Percentiles rank a stretch among this genome's conserved stretches.
These are phyloP conservation scores for Pleomassaria siparia DNA, from an alignment of 2,329 filamentous ascomycete genomes.

Conservation along the genomic window DNA sequence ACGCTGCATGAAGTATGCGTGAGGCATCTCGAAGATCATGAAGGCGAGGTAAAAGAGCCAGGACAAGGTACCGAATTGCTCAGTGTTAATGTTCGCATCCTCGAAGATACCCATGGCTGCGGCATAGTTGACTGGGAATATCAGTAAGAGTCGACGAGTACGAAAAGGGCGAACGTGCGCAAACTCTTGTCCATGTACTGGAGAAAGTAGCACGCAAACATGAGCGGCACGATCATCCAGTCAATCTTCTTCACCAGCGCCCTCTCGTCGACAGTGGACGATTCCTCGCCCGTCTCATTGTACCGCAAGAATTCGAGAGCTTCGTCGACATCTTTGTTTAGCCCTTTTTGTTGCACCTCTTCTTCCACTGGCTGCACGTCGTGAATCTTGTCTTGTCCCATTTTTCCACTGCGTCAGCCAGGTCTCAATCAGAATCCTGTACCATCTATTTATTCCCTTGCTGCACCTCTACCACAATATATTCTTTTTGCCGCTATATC, in stretches of 20 bases:
- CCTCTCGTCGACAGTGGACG: slow-evolving; percentile 14
- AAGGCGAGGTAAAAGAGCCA: slow-evolving; percentile 50
- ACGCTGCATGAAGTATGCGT: slow-evolving; percentile 27
- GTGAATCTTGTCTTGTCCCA: slow-evolving; percentile 13
- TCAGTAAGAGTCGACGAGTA: not conserved
- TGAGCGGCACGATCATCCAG: slow-evolving; percentile 24
- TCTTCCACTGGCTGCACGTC: slow-evolving; percentile 7
- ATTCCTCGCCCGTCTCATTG: slow-evolving; percentile 13
- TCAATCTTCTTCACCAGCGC: slow-evolving; percentile 19
- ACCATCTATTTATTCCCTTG: not conserved
- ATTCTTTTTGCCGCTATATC: not conserved
- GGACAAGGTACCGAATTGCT: slow-evolving; percentile 60
- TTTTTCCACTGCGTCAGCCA: not conserved
- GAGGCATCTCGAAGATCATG: slow-evolving; percentile 21
- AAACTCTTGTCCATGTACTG: slow-evolving; percentile 26
- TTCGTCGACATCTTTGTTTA: slow-evolving; percentile 15
- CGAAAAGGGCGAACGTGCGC: slow-evolving; percentile 7
- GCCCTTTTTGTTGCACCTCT: slow-evolving; percentile 7
- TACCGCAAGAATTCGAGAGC: slow-evolving; percentile 20
- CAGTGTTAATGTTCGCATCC: slow-evolving; percentile 59
- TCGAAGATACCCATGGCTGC: slow-evolving; percentile 66
- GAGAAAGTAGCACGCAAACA: slow-evolving; percentile 24
- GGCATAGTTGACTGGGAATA: slow-evolving; percentile 40
- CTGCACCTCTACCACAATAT: not conserved
- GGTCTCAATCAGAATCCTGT: not conserved